Conservation (phyloP, 2,329 filamentous ascomycete genomes). For the Rachicladosporium sp. region DNA sequence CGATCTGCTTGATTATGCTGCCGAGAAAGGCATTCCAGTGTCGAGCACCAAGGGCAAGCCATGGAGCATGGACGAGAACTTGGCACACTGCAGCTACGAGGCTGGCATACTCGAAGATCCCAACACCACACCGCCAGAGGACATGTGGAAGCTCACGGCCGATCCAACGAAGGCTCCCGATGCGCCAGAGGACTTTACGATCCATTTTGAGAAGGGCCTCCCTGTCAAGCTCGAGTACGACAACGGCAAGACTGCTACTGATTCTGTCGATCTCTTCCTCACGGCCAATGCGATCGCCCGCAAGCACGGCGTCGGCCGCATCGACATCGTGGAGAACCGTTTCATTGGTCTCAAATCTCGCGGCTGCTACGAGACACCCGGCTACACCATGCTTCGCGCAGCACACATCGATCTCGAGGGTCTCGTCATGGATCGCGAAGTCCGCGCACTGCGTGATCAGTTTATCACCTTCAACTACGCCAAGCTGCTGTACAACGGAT, state of each 20-base stretch:
- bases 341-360: constrained; percentile 70
- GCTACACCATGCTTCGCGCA: constrained; percentile 42
- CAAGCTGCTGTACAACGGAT: constrained; percentile 48
- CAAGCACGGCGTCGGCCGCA: constrained; percentile 62
- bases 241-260: constrained; percentile 49
- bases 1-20: constrained; percentile 62
- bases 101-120: constrained; percentile 61
- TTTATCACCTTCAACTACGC: constrained; percentile 55
- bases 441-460: constrained; percentile 57
- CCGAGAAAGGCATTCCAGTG: constrained; percentile 55
- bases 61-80: constrained; percentile 57
- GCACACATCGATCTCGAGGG: constrained; percentile 53
- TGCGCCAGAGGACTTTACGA: constrained; percentile 56
- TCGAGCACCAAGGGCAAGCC: constrained; percentile 61
- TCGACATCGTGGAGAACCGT: constrained; percentile 74
- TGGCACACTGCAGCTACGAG: constrained; percentile 71
- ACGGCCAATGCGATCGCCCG: constrained; percentile 59
- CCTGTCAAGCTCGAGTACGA: constrained; percentile 53
- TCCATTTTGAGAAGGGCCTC: constrained; percentile 64
- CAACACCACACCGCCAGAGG: constrained; percentile 52
- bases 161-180: constrained; percentile 60
- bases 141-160: constrained; percentile 66
- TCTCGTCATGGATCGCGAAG: constrained; percentile 55
- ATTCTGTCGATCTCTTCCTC: constrained; percentile 60
- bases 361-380: constrained; percentile 65